Evolutionary conservation across 2,329 filamentous ascomycete species (phyloP).

Genomic region (Fusarium sp.): DNA sequence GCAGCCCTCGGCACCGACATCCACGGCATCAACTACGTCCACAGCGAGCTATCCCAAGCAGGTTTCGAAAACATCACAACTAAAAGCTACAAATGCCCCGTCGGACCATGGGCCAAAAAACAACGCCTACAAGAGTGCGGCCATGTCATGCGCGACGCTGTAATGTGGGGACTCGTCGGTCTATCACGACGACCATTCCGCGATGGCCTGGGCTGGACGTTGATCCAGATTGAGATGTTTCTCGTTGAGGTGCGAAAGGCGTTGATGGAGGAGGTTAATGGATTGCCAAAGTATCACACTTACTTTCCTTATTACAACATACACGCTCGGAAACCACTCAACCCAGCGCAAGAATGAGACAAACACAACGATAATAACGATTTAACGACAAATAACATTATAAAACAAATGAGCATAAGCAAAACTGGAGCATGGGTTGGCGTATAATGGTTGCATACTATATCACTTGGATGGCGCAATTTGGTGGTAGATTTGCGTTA

Average conservation of each 20-base stretch:
- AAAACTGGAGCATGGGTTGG: constrained; percentile 20
- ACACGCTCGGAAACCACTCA: constrained; percentile 54
- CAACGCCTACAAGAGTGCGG: constrained; percentile 59
- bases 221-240: constrained; percentile 58
- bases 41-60: constrained; percentile 52
- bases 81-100: constrained; percentile 60
- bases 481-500: neutral
- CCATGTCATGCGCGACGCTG: constrained; percentile 58
- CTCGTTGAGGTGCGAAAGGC: constrained; percentile 57
- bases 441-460: constrained; percentile 22
- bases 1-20: constrained; percentile 57
- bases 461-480: constrained; percentile 14
- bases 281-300: constrained; percentile 52
- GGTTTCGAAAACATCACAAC: constrained; percentile 58
- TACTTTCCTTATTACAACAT: constrained; percentile 58
- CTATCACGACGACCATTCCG: constrained; percentile 55
- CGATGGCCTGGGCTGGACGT: constrained; percentile 56
- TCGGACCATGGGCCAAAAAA: constrained; percentile 62
- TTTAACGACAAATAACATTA: constrained; percentile 22
- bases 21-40: constrained; percentile 53
- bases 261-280: constrained; percentile 51
- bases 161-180: constrained; percentile 56
- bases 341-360: neutral
- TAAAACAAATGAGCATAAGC: constrained; percentile 7
- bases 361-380: constrained; percentile 20